Base-by-base conservation (phyloP, 2,329 filamentous ascomycete species). In the Botrytis tulipae region DNA sequence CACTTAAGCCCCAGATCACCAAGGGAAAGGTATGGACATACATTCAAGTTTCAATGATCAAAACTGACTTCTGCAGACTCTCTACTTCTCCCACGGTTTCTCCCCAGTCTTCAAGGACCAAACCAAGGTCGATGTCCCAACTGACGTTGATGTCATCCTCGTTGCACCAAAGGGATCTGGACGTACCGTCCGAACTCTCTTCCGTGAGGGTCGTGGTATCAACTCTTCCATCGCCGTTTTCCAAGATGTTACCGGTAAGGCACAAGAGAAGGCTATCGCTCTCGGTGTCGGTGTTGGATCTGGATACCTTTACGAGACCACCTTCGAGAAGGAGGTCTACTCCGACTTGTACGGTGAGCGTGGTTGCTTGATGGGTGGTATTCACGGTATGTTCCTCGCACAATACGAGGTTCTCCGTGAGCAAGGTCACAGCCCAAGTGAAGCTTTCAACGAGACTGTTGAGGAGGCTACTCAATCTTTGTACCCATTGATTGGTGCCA, bases 81-180 rank as follows among this genome's bases (percentile, higher is more conserved):
- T 99, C 80, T 99, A 99, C 92, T 99, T 99, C 91, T 98, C 96
- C 80, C 96, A 99, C 91, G 96, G 96, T 83, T 99, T 99, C 93
- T 98, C 96, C 77, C 96, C 96, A 83, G 95, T 99, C 86, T 99
- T 99, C 93, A 98, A 98, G 90, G 92, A 97, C 85, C 91, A 96
- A 83, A 99, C 96, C 90, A 97, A 98, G 86, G 96, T 99, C 83
- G 96, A 99, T 77, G 93, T 98, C 77, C 96, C 96, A 86, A 90
- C 84, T 79, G 93, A 98, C 87, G 93, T 99, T 83, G 96, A 99
- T 85, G 96, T 99, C 85, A 99, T 99, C 89, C 95, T 99, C 83
- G 95, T 97, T 82, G 96, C 96, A 79, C 96, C 96, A 87, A 99
- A 99, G 91, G 96, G 96, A 83, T 98, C 95, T 83, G 96, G 96